A percentile compares a stretch with the other conserved stretches of the same genome.
These are phyloP conservation scores for Aotearoamyces nothofagi DNA, from an alignment of 2,329 filamentous ascomycete species.

Conservation along the genomic window DNA sequence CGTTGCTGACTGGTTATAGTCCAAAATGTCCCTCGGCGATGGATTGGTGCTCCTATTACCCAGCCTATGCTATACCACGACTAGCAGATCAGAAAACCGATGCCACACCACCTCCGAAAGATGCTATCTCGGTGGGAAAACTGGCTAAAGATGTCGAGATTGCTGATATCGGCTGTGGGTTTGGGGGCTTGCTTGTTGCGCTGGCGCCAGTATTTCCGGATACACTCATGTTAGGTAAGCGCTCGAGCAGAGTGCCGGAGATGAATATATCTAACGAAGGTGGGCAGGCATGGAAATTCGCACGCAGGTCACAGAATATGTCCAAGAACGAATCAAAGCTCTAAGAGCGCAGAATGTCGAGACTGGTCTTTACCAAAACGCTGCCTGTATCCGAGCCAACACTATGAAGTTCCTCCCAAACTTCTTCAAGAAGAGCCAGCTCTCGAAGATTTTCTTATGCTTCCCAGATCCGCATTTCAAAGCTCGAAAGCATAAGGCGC, in stretches of 20 bases:
- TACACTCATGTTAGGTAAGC: constrained; percentile 64
- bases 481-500: constrained; percentile 87
- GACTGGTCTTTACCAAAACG: constrained; percentile 58
- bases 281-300: constrained; percentile 76
- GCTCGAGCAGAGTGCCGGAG: too few species aligned
- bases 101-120: constrained; percentile 8
- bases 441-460: constrained; percentile 90
- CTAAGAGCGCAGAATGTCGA: constrained; percentile 50
- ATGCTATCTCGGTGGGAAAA: constrained; percentile 10
- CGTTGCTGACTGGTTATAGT: constrained; percentile 30
- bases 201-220: constrained; percentile 70
- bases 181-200: constrained; percentile 79
- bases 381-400: constrained; percentile 79
- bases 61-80: constrained; percentile 43
- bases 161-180: constrained; percentile 94
- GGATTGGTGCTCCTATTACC: constrained; percentile 83
- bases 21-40: constrained; percentile 67
- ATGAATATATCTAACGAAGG: constrained; percentile 9
- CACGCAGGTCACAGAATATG: constrained; percentile 76
- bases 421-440: constrained; percentile 71
- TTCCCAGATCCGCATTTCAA: constrained; percentile 99
- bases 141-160: constrained; percentile 67
- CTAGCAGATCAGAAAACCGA: constrained; percentile 19
- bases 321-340: constrained; percentile 74
- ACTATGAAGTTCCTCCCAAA: constrained; percentile 99